phyloP scores from a whole-genome alignment of 164 flowering plant genomes.

The Malania oleifera region DNA sequence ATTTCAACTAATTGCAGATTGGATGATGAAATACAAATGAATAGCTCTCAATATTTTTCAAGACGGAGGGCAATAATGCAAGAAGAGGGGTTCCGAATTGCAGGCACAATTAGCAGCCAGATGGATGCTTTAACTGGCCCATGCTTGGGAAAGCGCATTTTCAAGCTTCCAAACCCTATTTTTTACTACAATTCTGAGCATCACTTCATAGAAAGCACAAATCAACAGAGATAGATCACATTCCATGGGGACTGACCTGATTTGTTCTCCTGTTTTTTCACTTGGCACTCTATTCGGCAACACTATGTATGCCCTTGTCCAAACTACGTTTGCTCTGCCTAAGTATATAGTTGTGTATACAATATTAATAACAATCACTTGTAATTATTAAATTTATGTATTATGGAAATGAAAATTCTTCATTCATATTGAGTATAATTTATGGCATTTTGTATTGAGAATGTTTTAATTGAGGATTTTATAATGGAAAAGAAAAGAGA shows the following conservation, averaged over 20 bases:
- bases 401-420: too few species aligned
- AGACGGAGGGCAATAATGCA: constrained; percentile 29
- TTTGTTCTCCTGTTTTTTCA: too few species aligned
- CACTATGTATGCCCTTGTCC: too few species aligned
- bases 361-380: too few species aligned
- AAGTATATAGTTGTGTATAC: too few species aligned
- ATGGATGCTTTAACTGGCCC: constrained; percentile 51
- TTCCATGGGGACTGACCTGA: neutral
- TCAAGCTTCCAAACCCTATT: constrained; percentile 53
- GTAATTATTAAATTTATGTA: too few species aligned
- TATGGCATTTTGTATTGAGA: too few species aligned
- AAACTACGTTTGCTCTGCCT: too few species aligned
- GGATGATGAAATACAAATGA: constrained; percentile 38
- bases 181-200: constrained; percentile 16
- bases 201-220: neutral
- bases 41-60: constrained; percentile 37
- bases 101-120: constrained; percentile 51
- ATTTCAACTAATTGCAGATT: constrained; percentile 28
- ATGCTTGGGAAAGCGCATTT: constrained; percentile 30
- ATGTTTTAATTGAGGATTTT: too few species aligned
- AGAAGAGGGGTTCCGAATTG: constrained; percentile 37
- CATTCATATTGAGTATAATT: too few species aligned
- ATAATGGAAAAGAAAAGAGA: too few species aligned
- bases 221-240: neutral
- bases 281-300: too few species aligned